phyloP scores from a whole-genome alignment of 108 stramenopile species.

The Discostella stelligeroides region DNA sequence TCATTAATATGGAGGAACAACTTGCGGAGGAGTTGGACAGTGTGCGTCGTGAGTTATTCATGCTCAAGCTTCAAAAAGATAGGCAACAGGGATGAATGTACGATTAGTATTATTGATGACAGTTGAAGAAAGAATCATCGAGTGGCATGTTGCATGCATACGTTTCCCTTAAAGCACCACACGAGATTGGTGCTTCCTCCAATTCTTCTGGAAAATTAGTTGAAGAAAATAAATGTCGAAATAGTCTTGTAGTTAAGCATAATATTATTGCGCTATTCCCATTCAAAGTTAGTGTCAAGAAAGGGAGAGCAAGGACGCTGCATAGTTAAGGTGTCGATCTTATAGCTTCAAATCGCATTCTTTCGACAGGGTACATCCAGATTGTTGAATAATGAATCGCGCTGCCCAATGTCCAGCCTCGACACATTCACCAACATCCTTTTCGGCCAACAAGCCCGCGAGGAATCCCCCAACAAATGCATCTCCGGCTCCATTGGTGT shows the following conservation, averaged over 20 bases:
- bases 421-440: conserved; percentile 88
- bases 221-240: too few relatives aligned
- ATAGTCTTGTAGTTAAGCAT: too few relatives aligned
- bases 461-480: conserved; percentile 99
- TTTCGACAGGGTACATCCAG: conserved; percentile 90
- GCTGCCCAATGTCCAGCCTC: conserved; percentile 98
- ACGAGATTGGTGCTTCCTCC: too few relatives aligned
- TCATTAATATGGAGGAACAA: conserved; percentile 12
- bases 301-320: too few relatives aligned
- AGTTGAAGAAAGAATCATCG: too few relatives aligned
- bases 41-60: conserved; percentile 21
- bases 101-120: too few relatives aligned
- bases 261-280: too few relatives aligned
- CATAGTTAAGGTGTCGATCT: not conserved
- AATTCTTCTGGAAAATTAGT: too few relatives aligned
- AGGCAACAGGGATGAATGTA: not conserved
- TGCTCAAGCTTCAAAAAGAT: conserved; percentile 5
- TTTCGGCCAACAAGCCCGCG: conserved; percentile 78
- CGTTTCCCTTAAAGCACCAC: too few relatives aligned
- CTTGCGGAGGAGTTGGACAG: conserved; percentile 26
- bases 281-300: too few relatives aligned
- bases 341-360: conserved; percentile 72
- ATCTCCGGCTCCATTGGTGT: conserved; percentile 99
- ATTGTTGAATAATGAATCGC: conserved; percentile 93
- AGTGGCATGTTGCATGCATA: too few relatives aligned